Percentiles rank a stretch among this genome's conserved stretches.
phyloP scores from a whole-genome alignment of 768 basidiomycete genomes.

The Lactarius vividus region DNA sequence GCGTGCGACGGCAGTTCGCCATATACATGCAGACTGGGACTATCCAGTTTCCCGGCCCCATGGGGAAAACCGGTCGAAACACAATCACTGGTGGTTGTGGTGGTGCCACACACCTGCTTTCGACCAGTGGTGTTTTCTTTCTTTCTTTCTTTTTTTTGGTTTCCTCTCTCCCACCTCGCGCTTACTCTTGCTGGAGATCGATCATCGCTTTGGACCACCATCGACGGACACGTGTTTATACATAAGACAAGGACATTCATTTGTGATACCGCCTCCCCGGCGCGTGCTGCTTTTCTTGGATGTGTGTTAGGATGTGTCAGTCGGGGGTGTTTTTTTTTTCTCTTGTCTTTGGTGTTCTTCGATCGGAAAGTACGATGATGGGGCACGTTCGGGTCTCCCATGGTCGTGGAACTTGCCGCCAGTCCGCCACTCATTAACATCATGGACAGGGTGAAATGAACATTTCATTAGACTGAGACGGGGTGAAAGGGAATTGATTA shows the following conservation, averaged over 20 bases:
- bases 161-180: not conserved
- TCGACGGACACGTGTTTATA: not conserved
- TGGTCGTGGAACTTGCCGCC: not conserved
- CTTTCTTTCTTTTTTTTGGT: not conserved
- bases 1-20: too few relatives aligned
- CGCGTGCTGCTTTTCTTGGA: not conserved
- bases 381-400: not conserved
- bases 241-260: constrained; percentile 1
- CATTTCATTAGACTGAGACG: not conserved
- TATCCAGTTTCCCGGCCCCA: not conserved
- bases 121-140: not conserved
- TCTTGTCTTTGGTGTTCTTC: not conserved
- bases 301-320: not conserved
- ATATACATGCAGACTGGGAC: not conserved
- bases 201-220: not conserved
- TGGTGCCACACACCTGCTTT: not conserved
- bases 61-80: not conserved
- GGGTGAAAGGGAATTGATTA: not conserved
- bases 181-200: not conserved
- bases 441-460: not conserved
- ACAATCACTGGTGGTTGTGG: not conserved
- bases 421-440: not conserved
- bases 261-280: not conserved
- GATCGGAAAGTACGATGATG: not conserved
- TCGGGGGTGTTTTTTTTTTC: not conserved